Percentiles rank a stretch among this genome's conserved stretches.
Conservation (phyloP, 495 filamentous ascomycete species). For the Baudoinia panamericana region DNA sequence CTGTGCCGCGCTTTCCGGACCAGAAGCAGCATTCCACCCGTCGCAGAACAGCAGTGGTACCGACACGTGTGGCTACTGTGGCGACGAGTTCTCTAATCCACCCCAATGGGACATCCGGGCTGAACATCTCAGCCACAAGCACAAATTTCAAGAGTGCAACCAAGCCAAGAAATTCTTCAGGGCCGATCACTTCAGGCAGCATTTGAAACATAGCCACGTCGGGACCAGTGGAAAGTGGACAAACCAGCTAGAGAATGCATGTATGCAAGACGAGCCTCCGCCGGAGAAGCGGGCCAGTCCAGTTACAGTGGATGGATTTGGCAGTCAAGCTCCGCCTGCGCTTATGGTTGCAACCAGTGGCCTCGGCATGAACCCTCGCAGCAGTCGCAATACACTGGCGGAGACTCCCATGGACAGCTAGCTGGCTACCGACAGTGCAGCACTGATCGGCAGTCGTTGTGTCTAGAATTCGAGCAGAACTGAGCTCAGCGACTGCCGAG, state of each 20-base stretch:
- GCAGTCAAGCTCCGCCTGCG: conserved; percentile 7
- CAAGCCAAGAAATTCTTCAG: conserved; percentile 96
- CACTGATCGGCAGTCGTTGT: too few relatives aligned
- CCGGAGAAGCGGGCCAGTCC: conserved; percentile 21
- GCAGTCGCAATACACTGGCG: neutral
- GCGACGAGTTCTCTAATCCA: conserved; percentile 74
- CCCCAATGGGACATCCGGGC: conserved; percentile 75
- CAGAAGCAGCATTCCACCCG: conserved; percentile 72
- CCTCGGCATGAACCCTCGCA: neutral
- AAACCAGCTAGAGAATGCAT: conserved; percentile 91
- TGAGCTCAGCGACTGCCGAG: neutral
- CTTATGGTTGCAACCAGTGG: conserved; percentile 14
- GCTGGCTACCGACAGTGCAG: too few relatives aligned
- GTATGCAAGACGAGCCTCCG: conserved; percentile 81
- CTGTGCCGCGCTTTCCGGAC: conserved; percentile 65
- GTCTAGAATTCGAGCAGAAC: neutral
- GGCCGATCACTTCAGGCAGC: conserved; percentile 95
- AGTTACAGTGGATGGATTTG: neutral
- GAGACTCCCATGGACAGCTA: conserved; percentile 10
- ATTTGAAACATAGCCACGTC: conserved; percentile 94
- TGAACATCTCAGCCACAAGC: conserved; percentile 73
- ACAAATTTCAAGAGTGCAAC: conserved; percentile 98
- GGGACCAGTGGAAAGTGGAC: conserved; percentile 98
- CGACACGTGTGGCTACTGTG: conserved; percentile 92
- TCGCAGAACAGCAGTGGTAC: conserved; percentile 45